These are phyloP conservation scores for Talaromyces sp. DNA, from an alignment of 2,329 filamentous ascomycete genomes.

Conservation along the genomic window DNA sequence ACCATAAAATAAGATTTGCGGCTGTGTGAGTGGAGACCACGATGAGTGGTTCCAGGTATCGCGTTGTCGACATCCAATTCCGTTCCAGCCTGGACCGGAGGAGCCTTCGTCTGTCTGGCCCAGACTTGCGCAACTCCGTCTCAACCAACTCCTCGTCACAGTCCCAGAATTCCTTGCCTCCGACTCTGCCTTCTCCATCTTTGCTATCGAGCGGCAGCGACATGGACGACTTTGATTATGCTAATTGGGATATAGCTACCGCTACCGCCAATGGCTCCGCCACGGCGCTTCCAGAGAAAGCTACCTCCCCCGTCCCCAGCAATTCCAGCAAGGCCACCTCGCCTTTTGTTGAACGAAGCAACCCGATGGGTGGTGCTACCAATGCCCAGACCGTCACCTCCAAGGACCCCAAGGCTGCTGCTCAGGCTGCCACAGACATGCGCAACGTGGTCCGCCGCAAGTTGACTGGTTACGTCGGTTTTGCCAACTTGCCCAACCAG, in stretches of 20 bases:
- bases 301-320: constrained; percentile 26
- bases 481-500: constrained; percentile 97
- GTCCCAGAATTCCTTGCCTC: constrained; percentile 1
- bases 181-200: constrained; percentile 6
- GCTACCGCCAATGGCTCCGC: constrained; percentile 22
- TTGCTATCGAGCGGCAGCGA: constrained; percentile 11
- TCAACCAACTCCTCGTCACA: not conserved
- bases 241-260: constrained; percentile 20
- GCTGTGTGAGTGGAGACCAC: constrained; percentile 5
- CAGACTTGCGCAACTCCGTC: not conserved
- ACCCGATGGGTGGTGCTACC: constrained; percentile 50
- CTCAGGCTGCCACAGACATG: constrained; percentile 60
- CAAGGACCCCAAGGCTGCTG: constrained; percentile 57
- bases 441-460: constrained; percentile 97
- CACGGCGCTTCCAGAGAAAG: constrained; percentile 7
- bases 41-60: constrained; percentile 10
- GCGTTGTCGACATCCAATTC: constrained; percentile 8
- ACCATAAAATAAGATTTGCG: constrained; percentile 1
- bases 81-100: constrained; percentile 6
- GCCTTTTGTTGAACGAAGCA: constrained; percentile 54
- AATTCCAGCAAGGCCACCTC: constrained; percentile 47
- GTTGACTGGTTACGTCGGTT: constrained; percentile 96
- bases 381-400: constrained; percentile 57
- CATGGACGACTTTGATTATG: constrained; percentile 16
- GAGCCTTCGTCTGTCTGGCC: constrained; percentile 2